A percentile compares a stretch with the other conserved stretches of the same genome.
Conservation (phyloP, 2,329 filamentous ascomycete species). For the Dothistroma pini region DNA sequence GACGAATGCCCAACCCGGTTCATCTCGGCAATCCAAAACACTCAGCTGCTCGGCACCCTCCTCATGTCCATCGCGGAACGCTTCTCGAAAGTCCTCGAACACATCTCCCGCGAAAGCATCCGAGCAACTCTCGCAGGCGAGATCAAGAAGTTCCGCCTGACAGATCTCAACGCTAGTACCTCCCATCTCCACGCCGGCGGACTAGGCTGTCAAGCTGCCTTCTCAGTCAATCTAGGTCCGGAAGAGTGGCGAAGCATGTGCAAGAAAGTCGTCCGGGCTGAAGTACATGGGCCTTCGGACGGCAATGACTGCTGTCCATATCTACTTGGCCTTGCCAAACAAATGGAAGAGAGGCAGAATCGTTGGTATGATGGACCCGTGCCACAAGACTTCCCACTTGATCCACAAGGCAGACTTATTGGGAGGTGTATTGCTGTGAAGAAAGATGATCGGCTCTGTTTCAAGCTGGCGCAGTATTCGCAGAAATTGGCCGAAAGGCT, state of each 20-base stretch:
- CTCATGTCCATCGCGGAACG: constrained; percentile 42
- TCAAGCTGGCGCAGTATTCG: constrained; percentile 28
- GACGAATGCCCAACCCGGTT: constrained; percentile 40
- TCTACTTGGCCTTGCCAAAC: constrained; percentile 37
- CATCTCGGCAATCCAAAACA: constrained; percentile 46
- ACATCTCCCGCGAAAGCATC: constrained; percentile 41
- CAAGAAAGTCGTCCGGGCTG: constrained; percentile 45
- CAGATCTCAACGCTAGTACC: constrained; percentile 39
- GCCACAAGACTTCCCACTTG: constrained; percentile 25
- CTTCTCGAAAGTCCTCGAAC: constrained; percentile 40
- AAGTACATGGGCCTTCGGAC: constrained; percentile 38
- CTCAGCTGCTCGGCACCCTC: constrained; percentile 41
- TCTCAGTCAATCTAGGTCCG: constrained; percentile 43
- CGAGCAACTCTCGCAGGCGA: constrained; percentile 31
- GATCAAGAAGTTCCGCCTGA: constrained; percentile 43
- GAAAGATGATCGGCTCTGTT: constrained; percentile 32
- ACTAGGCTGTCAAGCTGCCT: constrained; percentile 42
- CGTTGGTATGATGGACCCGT: constrained; percentile 38
- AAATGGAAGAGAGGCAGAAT: constrained; percentile 42
- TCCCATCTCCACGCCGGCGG: constrained; percentile 43
- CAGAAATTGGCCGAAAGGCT: constrained; percentile 25
- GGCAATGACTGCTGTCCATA: constrained; percentile 30
- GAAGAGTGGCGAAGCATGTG: constrained; percentile 44
- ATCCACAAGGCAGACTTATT: constrained; percentile 16
- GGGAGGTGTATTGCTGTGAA: constrained; percentile 7